phyloP scores from a whole-genome alignment of 169 alveolate genomes.

The Plasmodium gallinaceum region DNA sequence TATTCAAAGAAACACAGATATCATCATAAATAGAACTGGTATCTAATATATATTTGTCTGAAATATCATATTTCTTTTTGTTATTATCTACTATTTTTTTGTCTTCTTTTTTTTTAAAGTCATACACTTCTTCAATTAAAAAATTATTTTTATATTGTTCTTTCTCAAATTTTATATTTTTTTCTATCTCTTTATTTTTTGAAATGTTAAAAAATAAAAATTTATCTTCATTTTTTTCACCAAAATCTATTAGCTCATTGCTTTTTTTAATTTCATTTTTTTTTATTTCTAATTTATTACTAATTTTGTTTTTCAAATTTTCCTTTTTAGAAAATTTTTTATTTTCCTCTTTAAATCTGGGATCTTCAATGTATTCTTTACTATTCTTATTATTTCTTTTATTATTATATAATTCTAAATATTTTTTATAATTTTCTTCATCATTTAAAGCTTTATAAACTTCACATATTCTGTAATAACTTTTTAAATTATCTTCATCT shows the following conservation, averaged over 20 bases:
- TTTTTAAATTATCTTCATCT: slow-evolving; percentile 47
- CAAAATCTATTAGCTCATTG: slow-evolving; percentile 21
- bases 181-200: slow-evolving; percentile 1
- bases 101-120: slow-evolving; percentile 15
- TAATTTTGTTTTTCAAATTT: background rate
- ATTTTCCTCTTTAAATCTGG: background rate
- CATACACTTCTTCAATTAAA: slow-evolving; percentile 61
- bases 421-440: slow-evolving; percentile 27
- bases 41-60: background rate
- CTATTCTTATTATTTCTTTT: slow-evolving; percentile 2
- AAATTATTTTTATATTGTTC: slow-evolving; percentile 34
- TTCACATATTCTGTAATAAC: slow-evolving; percentile 66
- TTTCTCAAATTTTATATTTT: slow-evolving; percentile 32
- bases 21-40: slow-evolving; percentile 5
- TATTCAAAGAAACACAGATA: background rate
- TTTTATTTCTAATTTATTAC: background rate
- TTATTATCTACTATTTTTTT: background rate
- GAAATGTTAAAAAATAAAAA: slow-evolving; percentile 27
- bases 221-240: slow-evolving; percentile 20
- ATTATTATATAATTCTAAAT: slow-evolving; percentile 19
- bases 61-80: slow-evolving; percentile 1
- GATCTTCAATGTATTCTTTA: background rate
- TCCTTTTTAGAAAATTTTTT: background rate
- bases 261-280: slow-evolving; percentile 14
- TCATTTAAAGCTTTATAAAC: slow-evolving; percentile 45